These are phyloP conservation scores for Phylloporus sp. DNA, from an alignment of 768 basidiomycete species.

Conservation along the genomic window DNA sequence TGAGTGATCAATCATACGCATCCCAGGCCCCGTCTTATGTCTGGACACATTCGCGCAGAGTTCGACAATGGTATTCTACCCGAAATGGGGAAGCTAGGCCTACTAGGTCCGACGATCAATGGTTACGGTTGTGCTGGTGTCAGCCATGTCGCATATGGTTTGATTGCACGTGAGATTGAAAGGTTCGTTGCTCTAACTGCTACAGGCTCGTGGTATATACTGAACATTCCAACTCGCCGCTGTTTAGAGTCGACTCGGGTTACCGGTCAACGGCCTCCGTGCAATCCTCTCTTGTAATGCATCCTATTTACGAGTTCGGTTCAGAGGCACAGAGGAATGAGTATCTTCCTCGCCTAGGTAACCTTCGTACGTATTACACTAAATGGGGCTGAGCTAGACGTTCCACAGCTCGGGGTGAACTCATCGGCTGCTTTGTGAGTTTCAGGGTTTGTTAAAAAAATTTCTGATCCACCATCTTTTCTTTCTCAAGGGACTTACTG, in stretches of 20 bases:
- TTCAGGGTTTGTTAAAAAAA: not conserved
- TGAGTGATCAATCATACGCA: constrained; percentile 26
- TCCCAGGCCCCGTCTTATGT: not conserved
- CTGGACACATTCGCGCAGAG: constrained; percentile 40
- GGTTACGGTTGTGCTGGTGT: constrained; percentile 94
- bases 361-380: constrained; percentile 8
- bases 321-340: constrained; percentile 86
- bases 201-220: not conserved
- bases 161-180: constrained; percentile 93
- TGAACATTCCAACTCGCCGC: not conserved
- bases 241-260: constrained; percentile 83
- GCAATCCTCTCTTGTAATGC: constrained; percentile 96
- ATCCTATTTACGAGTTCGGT: constrained; percentile 87
- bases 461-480: not conserved
- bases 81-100: constrained; percentile 90
- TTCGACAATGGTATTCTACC: constrained; percentile 74
- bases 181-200: constrained; percentile 42
- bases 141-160: constrained; percentile 88
- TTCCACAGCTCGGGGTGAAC: constrained; percentile 68
- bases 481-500: constrained; percentile 77
- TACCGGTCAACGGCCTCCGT: constrained; percentile 95
- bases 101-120: constrained; percentile 88
- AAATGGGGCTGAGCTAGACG: constrained; percentile 4
- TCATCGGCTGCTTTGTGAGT: constrained; percentile 90
- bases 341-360: constrained; percentile 81